Evolutionary conservation across 208 protist genomes (phyloP), one percentile per base, ranked within the genome.

Genomic region (Polymyxa betae): DNA sequence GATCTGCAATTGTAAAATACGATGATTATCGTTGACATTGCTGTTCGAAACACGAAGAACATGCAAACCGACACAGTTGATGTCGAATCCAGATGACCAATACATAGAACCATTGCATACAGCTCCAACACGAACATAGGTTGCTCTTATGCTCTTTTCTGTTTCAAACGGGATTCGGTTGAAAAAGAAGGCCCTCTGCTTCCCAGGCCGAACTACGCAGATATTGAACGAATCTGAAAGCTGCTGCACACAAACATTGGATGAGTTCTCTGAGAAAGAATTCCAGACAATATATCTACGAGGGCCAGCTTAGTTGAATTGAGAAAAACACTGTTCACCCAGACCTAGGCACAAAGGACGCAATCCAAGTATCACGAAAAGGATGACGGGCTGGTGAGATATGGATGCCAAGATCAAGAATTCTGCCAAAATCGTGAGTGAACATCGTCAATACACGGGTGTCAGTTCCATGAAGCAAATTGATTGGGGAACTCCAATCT

Each of bases 71-170:
- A 82, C 72, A 16, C 35, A 38, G n/a, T 82, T 82, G 72, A 82
- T 82, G 40, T 82, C 72, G n/a, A 82, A 82, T 43, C 35, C 72
- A 35, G 72, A 82, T 40, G 72, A 45, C 72, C 72, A 82, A n/a
- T 45, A 82, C 5, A 82, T n/a, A 5, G 72, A 20, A 38, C 72
- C n/a, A 40, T 5, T 35, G n/a, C 5, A 82, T 5, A 35, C 5
- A 35, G 35, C 72, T 45, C 72, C 72, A 35, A 82, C n/a, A 20
- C 72, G 72, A 43, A 82, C 35, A 16, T 45, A 43, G 35, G 72
- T 82, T 82, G n/a, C 5, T 38, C 5, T 5, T 40, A 12, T 35
- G 72, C n/a, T 12, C 5, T 43, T 5, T 5, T 5, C 16, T 20
- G 40, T 12, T 5, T 40, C 12, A 20, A 16, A 5, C 5, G 72